These are phyloP conservation scores for Saturnispora gosingensis DNA, from an alignment of 805 yeast genomes.

Conservation along the genomic window DNA sequence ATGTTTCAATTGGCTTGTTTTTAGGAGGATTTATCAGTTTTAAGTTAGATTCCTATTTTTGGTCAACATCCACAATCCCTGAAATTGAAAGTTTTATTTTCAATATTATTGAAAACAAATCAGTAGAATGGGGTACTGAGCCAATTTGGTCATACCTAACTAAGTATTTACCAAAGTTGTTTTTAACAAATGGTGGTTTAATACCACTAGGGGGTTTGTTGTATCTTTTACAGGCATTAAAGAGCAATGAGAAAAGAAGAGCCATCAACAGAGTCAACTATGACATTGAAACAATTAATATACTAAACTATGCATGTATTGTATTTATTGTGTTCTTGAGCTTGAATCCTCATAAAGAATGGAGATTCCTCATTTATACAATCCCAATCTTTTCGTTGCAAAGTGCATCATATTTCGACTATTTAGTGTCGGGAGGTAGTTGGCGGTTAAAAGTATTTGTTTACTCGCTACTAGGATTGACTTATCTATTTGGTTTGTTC, in stretches of 20 bases:
- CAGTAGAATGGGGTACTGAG: constrained; percentile 77
- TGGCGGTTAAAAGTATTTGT: constrained; percentile 11
- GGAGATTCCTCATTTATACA: constrained; percentile 78
- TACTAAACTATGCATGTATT: constrained; percentile 42
- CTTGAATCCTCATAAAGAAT: constrained; percentile 84
- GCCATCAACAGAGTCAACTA: constrained; percentile 19
- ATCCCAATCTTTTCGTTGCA: constrained; percentile 52
- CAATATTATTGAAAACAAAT: constrained; percentile 68
- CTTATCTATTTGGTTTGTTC: constrained; percentile 28
- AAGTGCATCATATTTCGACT: constrained; percentile 9
- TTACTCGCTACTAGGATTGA: constrained; percentile 24
- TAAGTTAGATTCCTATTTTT: constrained; percentile 64
- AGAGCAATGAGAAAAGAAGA: not conserved
- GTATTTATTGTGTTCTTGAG: constrained; percentile 59
- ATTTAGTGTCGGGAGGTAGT: not conserved
- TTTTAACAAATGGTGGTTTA: constrained; percentile 16
- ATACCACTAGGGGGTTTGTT: not conserved
- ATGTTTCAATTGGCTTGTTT: constrained; percentile 32
- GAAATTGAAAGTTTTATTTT: constrained; percentile 65
- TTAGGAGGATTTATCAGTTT: constrained; percentile 44
- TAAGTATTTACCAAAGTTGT: constrained; percentile 39
- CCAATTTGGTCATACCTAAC: constrained; percentile 64
- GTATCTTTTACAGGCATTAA: not conserved
- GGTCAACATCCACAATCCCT: constrained; percentile 52
- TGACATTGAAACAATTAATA: constrained; percentile 29